A percentile compares a stretch with the other conserved stretches of the same genome.
Evolutionary conservation across 352 stramenopile genomes (phyloP).

Genomic region (Globisporangium uncinulatum): DNA sequence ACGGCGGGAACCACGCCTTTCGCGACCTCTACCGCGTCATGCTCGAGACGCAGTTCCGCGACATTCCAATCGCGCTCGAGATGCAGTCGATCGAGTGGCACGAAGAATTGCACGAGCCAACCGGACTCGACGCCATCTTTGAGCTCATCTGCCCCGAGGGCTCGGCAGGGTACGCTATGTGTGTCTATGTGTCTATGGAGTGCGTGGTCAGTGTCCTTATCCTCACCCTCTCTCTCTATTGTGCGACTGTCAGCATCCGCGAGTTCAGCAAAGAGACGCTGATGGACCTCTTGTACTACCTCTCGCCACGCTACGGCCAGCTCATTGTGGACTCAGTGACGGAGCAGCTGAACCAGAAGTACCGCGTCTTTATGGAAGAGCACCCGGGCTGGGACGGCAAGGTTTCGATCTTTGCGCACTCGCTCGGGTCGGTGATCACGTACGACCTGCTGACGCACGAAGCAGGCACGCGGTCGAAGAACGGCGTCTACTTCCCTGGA

Average conservation of each 20-base stretch:
- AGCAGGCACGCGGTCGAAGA: constrained; percentile 45
- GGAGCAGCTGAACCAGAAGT: constrained; percentile 86
- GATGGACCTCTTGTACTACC: constrained; percentile 93
- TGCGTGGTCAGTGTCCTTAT: too few species aligned
- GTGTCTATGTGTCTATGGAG: neutral
- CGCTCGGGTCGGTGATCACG: constrained; percentile 87
- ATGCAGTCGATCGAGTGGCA: constrained; percentile 91
- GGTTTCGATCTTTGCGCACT: constrained; percentile 89
- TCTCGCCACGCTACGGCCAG: constrained; percentile 88
- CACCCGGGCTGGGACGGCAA: constrained; percentile 85
- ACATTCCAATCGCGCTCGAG: constrained; percentile 77
- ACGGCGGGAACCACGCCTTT: constrained; percentile 79
- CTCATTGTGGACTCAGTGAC: constrained; percentile 90
- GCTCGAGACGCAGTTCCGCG: constrained; percentile 73
- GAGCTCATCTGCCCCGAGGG: constrained; percentile 80
- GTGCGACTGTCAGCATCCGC: constrained; percentile 51
- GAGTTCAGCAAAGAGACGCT: constrained; percentile 93
- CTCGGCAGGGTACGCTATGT: constrained; percentile 39
- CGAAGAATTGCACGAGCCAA: constrained; percentile 83
- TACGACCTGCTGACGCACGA: constrained; percentile 90
- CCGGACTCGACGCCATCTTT: constrained; percentile 78
- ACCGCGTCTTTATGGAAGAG: constrained; percentile 85
- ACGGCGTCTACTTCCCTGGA: constrained; percentile 67
- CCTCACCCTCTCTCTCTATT: neutral
- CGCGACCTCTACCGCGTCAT: constrained; percentile 70